Conservation (phyloP, 768 basidiomycete genomes). For the Psilocybe cyanescens region DNA sequence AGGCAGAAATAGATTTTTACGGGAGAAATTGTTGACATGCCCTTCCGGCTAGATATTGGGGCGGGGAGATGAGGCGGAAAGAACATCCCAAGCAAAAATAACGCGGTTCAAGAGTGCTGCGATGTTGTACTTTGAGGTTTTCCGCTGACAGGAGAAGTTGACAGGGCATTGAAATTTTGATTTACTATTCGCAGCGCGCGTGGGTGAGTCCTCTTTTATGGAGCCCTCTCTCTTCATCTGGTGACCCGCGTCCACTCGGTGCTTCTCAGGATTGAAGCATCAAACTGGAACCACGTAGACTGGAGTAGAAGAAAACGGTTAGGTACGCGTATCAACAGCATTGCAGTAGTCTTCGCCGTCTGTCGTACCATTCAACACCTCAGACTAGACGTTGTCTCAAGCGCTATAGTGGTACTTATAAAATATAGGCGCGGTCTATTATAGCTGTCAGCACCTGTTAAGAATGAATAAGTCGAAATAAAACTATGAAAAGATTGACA, state of each 20-base stretch:
- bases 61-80: constrained; percentile 13
- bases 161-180: constrained; percentile 3
- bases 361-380: not conserved
- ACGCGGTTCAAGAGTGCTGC: constrained; percentile 4
- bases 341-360: not conserved
- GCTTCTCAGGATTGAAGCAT: not conserved
- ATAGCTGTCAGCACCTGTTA: constrained; percentile 1
- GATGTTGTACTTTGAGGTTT: not conserved
- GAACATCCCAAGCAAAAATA: constrained; percentile 11
- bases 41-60: not conserved
- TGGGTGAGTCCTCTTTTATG: not conserved
- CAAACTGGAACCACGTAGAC: not conserved
- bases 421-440: constrained; percentile 1
- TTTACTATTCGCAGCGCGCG: not conserved
- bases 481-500: constrained; percentile 8
- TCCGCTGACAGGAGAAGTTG: constrained; percentile 5
- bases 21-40: not conserved
- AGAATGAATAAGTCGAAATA: not conserved
- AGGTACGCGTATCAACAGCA: not conserved
- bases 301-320: not conserved
- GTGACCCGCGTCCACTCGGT: not conserved
- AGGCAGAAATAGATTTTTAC: not conserved
- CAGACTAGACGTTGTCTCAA: not conserved
- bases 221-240: not conserved
- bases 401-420: not conserved